Conservation (phyloP, 208 protist species). For the Polymyxa betae region DNA sequence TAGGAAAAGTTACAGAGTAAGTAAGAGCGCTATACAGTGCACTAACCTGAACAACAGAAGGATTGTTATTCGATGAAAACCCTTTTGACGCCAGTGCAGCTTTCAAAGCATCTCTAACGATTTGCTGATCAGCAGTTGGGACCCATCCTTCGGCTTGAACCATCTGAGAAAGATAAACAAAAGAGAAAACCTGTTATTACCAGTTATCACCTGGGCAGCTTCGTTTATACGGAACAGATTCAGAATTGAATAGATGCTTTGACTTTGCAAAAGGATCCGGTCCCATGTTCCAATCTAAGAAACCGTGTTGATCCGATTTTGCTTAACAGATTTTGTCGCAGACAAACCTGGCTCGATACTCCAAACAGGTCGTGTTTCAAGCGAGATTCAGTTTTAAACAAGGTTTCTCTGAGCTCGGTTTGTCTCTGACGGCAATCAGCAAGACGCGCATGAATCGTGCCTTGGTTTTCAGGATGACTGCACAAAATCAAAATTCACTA, state of each 20-base stretch:
- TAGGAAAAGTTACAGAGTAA: conserved; percentile 76
- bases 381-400: conserved; percentile 30
- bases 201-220: neutral
- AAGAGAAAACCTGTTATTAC: neutral
- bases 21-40: neutral
- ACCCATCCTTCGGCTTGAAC: conserved; percentile 47
- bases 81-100: neutral
- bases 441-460: neutral
- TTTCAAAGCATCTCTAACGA: neutral
- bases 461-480: conserved; percentile 16
- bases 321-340: neutral
- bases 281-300: conserved; percentile 18
- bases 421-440: neutral
- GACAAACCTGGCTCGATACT: neutral
- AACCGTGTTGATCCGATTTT: neutral
- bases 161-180: neutral
- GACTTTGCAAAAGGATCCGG: neutral
- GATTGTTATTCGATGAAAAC: conserved; percentile 37
- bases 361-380: conserved; percentile 42
- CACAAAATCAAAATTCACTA: neutral
- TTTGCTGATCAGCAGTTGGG: neutral
- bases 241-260: conserved; percentile 14
- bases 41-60: conserved; percentile 21
- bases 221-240: conserved; percentile 41
- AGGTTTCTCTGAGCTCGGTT: neutral